Evolutionary conservation across 2,329 filamentous ascomycete genomes (phyloP), one percentile per base, ranked within the genome.

Genomic region (Paecilomyces fulvus): DNA sequence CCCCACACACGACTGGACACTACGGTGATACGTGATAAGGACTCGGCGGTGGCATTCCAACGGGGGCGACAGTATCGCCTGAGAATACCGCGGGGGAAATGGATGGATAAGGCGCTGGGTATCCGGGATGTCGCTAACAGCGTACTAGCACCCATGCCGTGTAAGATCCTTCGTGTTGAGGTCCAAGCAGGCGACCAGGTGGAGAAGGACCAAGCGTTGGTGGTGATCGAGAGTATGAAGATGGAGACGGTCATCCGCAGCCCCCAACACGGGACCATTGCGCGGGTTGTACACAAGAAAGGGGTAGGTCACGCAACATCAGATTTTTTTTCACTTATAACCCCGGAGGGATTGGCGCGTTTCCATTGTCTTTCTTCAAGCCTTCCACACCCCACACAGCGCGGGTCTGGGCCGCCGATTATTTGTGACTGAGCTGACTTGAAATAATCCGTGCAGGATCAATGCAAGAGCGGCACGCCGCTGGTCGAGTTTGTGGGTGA

Each of bases 71-170:
- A 84, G 60, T 82, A 84, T 64, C 77, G 79, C 1, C 71, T 88
- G 3, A 72, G 75, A 9, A 72, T 83, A 21, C 76, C 79, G 0
- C 72, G 77, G 49, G 91, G 92, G 0, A 78, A 79, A 49, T 99
- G 92, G 91, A 87, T 88, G 57, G 89, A 91, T 64, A 92, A 95
- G 73, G 91, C 90, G 0, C 79, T 96, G 7, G 92, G 92, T 0
- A 76, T 89, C 60, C 92, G 90, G 70, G 90, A 95, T 67, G 81
- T 82, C 0, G 80, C 85, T 6, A 92, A 92, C 58, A 94, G 88
- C 54, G 90, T 97, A 1, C 80, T 89, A 23, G 90, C 94, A 21
- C 94, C 94, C 0, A 99, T 99, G 94, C 94, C 94, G 1, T 97
- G 94, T 75, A 97, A 97, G 76, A 87, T 99, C 25, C 76, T 99